Conservation (phyloP, 1,284 basidiomycete genomes). For the Neolentinus lepideus region DNA sequence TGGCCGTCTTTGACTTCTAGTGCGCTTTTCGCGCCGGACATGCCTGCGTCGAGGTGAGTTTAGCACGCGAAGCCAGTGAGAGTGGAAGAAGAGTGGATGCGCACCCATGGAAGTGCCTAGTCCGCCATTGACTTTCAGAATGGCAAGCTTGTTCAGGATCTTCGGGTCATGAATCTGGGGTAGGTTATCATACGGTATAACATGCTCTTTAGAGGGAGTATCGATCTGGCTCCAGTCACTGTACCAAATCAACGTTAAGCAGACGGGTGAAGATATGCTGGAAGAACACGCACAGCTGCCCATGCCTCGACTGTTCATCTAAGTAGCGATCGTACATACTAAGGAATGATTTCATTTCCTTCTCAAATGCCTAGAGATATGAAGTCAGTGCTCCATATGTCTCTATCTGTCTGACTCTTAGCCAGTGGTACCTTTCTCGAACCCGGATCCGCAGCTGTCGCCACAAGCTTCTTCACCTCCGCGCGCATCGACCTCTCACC, state of each 20-base stretch:
- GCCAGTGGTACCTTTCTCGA: neutral
- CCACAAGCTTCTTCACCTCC: constrained; percentile 1
- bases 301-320: constrained; percentile 88
- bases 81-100: constrained; percentile 13
- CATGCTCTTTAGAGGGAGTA: constrained; percentile 89
- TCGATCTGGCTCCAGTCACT: constrained; percentile 98
- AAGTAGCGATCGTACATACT: constrained; percentile 98
- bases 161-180: constrained; percentile 46
- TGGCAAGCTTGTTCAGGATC: constrained; percentile 91
- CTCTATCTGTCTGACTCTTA: neutral
- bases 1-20: constrained; percentile 95
- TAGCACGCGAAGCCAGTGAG: no score
- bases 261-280: neutral
- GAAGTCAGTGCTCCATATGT: neutral
- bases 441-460: neutral
- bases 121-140: constrained; percentile 99
- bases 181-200: constrained; percentile 83
- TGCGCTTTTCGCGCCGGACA: constrained; percentile 91
- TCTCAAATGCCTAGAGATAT: constrained; percentile 77
- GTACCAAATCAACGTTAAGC: neutral
- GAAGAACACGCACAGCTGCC: constrained; percentile 74
- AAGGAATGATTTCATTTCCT: constrained; percentile 99
- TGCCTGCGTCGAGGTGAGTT: no score
- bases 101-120: constrained; percentile 94
- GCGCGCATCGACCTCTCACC: neutral